Conservation (phyloP, 2,329 filamentous ascomycete genomes). For the Apiospora sp. region DNA sequence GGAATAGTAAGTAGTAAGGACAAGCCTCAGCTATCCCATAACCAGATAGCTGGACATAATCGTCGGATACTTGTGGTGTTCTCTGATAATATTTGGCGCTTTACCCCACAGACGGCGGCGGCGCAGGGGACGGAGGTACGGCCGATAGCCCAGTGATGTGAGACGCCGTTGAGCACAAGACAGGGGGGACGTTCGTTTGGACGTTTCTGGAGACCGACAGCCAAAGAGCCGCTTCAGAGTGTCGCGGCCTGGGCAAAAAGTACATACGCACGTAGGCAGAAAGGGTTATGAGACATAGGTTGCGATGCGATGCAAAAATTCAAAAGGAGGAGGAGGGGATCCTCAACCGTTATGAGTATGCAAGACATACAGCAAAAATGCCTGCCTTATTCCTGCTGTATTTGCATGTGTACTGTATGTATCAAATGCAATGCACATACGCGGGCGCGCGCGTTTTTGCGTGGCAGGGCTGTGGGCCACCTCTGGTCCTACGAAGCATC, state of each 20-base stretch:
- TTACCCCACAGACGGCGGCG: background rate
- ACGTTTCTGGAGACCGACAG: background rate
- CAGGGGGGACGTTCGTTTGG: no score
- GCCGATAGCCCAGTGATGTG: background rate
- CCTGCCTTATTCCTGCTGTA: background rate
- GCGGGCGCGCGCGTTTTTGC: background rate
- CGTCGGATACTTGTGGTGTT: background rate
- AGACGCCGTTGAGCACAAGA: background rate
- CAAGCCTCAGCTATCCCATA: background rate
- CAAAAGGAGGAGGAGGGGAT: background rate
- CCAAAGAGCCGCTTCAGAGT: background rate
- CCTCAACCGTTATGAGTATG: conserved; percentile 1
- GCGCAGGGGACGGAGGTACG: background rate
- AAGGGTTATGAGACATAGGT: background rate
- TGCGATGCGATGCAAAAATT: background rate
- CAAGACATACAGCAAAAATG: conserved; percentile 12
- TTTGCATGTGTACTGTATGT: background rate
- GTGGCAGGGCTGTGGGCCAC: conserved; percentile 4
- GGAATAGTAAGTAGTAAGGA: background rate
- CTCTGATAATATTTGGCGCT: background rate
- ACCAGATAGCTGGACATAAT: background rate
- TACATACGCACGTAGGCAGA: background rate
- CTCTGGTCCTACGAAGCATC: background rate
- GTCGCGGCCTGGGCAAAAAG: background rate
- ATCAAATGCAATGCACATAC: background rate